A percentile compares a stretch with the other conserved stretches of the same genome.
phyloP scores from a whole-genome alignment of 2,329 filamentous ascomycete species.

The Neofusicoccum laricinum region DNA sequence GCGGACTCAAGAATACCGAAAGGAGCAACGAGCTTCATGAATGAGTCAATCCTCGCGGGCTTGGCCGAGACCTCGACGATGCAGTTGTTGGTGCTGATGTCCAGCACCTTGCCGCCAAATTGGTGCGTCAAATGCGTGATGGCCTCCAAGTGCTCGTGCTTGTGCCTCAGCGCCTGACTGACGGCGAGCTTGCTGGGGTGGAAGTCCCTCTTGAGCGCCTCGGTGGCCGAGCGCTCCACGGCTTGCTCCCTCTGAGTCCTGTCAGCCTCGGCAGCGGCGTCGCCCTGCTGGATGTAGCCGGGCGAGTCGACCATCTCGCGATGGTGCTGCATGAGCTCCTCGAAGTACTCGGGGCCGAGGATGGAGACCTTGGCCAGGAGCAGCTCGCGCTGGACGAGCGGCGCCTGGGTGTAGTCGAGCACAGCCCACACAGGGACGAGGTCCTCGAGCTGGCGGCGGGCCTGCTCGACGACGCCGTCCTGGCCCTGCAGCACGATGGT shows the following conservation, averaged over 20 bases:
- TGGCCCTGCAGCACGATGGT: constrained; percentile 96
- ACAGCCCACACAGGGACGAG: constrained; percentile 98
- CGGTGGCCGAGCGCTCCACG: constrained; percentile 34
- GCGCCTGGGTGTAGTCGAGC: constrained; percentile 88
- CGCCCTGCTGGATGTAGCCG: constrained; percentile 29
- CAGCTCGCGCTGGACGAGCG: constrained; percentile 92
- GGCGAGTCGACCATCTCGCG: constrained; percentile 72
- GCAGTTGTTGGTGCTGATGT: constrained; percentile 98
- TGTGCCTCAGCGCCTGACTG: constrained; percentile 88
- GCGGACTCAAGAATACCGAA: constrained; percentile 97
- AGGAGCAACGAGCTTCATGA: constrained; percentile 90
- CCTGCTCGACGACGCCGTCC: constrained; percentile 96
- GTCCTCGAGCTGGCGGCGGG: constrained; percentile 90
- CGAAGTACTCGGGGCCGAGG: constrained; percentile 95
- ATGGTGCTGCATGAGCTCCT: constrained; percentile 93
- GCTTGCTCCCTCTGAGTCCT: constrained; percentile 26
- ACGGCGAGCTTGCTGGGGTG: constrained; percentile 84
- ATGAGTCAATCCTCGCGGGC: constrained; percentile 89
- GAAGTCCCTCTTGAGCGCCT: constrained; percentile 62
- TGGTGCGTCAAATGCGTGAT: constrained; percentile 97
- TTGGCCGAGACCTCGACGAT: constrained; percentile 97
- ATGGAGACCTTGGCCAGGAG: constrained; percentile 96
- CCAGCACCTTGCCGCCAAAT: constrained; percentile 94
- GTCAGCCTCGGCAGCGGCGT: constrained; percentile 23
- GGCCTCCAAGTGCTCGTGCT: constrained; percentile 94